Base-by-base conservation (phyloP, 2,329 filamentous ascomycete species). In the Botrytis medusae region DNA sequence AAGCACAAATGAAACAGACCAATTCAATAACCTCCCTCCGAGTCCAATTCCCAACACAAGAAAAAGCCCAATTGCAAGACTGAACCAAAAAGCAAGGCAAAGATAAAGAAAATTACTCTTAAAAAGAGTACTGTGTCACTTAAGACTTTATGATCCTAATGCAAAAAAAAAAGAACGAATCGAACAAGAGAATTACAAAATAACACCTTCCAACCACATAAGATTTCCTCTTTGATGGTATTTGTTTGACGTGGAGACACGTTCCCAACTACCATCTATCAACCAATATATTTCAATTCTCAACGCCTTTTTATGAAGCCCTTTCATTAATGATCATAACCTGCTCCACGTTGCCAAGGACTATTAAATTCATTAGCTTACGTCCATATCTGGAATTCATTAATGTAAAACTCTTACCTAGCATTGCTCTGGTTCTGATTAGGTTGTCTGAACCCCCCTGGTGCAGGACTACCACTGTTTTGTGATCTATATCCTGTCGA, bases 321-420 rank as follows among this genome's bases (percentile, higher is more conserved):
- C 72, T 63, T 72, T 80, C 78, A 80, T 80, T 84, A 85, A 79
- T 85, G 82, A 64, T 88, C 86, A 79, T 88, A 88, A 75, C 86
- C 86, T 72, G 86, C 86, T 77, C 86, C 86, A 77, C 86, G 85
- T 81, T 88, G 86, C 86, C 86, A 88, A 75, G 86, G 86, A 81
- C 86, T 88, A 37, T 29, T 10, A 76, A 32, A 60, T 63, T 74
- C 37, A 76, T 82, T 76, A 80, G 79, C 74, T 74, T 77, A 29
- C 8, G 25, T 29, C n/a, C 14, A 51, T 61, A 57, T 40, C 10
- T 22, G 5, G 1, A 22, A 2, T 59, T 44, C n/a, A 6, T 61
- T 1, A 48, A 18, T 0, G 1, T 32, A 10, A 51, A 48, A 48
- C 34, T 64, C 84, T 83, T 80, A 87, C 86, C 85, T 86, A 65